A percentile compares a stretch with the other conserved stretches of the same genome.
These are phyloP conservation scores for Canna indica DNA, from an alignment of 176 grass and related monocot species.

Conservation along the genomic window DNA sequence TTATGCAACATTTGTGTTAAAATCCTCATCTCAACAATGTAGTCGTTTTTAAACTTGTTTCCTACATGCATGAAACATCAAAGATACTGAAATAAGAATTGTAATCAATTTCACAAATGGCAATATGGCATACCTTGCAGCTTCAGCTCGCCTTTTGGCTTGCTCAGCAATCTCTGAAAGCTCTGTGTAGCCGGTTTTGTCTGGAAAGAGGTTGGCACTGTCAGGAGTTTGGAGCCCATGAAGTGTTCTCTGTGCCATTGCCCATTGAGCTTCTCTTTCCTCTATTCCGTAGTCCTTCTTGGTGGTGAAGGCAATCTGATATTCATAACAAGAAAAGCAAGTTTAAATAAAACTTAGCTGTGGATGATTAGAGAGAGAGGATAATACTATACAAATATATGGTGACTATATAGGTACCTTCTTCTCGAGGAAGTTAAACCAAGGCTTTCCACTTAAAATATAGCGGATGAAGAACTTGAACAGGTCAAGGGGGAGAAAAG, in stretches of 20 bases:
- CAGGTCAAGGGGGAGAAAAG: conserved; percentile 63
- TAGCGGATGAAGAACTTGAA: conserved; percentile 87
- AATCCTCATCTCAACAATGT: neutral
- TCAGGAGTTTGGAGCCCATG: conserved; percentile 61
- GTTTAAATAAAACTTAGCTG: neutral
- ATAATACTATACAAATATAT: neutral
- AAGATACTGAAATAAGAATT: neutral
- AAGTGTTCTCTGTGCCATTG: conserved; percentile 74
- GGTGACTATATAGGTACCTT: conserved; percentile 39
- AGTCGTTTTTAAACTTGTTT: neutral
- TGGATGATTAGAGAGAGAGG: neutral
- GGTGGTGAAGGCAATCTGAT: conserved; percentile 59
- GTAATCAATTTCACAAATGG: neutral
- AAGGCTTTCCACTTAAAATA: conserved; percentile 67
- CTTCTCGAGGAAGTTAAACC: conserved; percentile 69
- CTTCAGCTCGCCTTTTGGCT: conserved; percentile 82
- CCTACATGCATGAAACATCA: neutral
- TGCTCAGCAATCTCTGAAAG: conserved; percentile 83
- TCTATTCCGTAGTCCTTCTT: conserved; percentile 90
- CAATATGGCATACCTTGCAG: conserved; percentile 37
- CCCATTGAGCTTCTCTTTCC: conserved; percentile 86
- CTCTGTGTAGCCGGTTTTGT: conserved; percentile 53
- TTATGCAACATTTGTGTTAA: no score
- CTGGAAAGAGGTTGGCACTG: conserved; percentile 15
- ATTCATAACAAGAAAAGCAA: neutral